A percentile compares a stretch with the other conserved stretches of the same genome.
Evolutionary conservation across 208 protist species (phyloP).

Genomic region (Trypanosoma theileri): DNA sequence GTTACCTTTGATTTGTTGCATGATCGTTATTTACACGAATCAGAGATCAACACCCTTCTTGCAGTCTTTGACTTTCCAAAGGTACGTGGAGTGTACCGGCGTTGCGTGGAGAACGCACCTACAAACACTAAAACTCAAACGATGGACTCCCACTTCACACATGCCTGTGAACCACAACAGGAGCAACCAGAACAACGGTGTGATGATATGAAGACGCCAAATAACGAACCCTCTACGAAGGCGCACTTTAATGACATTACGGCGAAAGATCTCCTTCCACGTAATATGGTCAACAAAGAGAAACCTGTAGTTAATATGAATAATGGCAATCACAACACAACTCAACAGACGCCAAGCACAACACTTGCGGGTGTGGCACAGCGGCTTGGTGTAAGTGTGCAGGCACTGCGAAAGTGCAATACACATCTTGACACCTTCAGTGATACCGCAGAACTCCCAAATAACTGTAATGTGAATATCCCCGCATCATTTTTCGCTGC

Average conservation of each 20-base stretch:
- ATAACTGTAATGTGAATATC: slow-evolving; percentile 16
- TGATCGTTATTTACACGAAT: slow-evolving; percentile 34
- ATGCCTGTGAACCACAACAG: too few species aligned
- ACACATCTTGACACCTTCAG: slow-evolving; percentile 13
- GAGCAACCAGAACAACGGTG: too few species aligned
- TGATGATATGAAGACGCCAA: neutral
- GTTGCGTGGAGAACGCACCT: neutral
- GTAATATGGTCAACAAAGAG: neutral
- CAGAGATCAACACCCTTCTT: slow-evolving; percentile 34
- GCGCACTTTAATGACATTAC: too few species aligned
- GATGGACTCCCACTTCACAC: too few species aligned
- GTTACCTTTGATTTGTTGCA: slow-evolving; percentile 36
- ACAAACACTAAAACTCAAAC: neutral
- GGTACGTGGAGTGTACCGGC: slow-evolving; percentile 34
- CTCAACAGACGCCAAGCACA: neutral
- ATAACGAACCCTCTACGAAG: neutral
- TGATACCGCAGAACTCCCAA: slow-evolving; percentile 7
- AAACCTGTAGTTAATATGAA: neutral
- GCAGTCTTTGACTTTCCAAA: slow-evolving; percentile 44
- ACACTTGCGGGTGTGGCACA: slow-evolving; percentile 7
- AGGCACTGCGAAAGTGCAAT: slow-evolving; percentile 22
- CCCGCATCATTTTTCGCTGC: slow-evolving; percentile 8
- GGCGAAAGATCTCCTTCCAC: neutral
- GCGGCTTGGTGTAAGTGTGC: slow-evolving; percentile 11
- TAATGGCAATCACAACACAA: neutral